phyloP scores from a whole-genome alignment of 2,329 filamentous ascomycete species.

The Xylariaceae sp. region DNA sequence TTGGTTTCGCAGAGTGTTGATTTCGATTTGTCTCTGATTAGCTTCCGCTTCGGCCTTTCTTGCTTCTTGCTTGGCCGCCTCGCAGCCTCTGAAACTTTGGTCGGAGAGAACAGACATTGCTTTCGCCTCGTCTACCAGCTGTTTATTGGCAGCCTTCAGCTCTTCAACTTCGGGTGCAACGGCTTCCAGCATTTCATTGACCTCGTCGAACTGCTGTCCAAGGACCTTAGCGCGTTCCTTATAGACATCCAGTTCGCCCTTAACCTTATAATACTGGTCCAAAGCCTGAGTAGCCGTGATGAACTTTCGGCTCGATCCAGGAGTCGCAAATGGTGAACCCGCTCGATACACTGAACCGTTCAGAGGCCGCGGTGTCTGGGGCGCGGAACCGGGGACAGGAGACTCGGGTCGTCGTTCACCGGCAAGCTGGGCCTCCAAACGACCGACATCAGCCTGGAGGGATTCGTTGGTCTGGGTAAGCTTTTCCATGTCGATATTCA shows the following conservation, averaged over 20 bases:
- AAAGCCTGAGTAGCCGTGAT: slow-evolving; percentile 60
- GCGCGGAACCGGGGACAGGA: slow-evolving; percentile 43
- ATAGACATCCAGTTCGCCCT: slow-evolving; percentile 70
- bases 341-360: slow-evolving; percentile 55
- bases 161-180: slow-evolving; percentile 88
- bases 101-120: slow-evolving; percentile 85
- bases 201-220: slow-evolving; percentile 73
- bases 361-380: slow-evolving; percentile 54
- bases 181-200: slow-evolving; percentile 78
- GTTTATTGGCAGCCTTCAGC: slow-evolving; percentile 73
- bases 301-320: slow-evolving; percentile 55
- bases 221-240: slow-evolving; percentile 72
- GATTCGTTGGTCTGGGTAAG: slow-evolving; percentile 47
- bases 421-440: slow-evolving; percentile 47
- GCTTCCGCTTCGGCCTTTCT: slow-evolving; percentile 76
- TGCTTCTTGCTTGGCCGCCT: slow-evolving; percentile 71
- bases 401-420: slow-evolving; percentile 37
- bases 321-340: slow-evolving; percentile 60
- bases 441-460: slow-evolving; percentile 52
- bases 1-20: slow-evolving; percentile 77
- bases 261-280: slow-evolving; percentile 62
- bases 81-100: slow-evolving; percentile 74
- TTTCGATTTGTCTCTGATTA: slow-evolving; percentile 60
- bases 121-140: slow-evolving; percentile 73
- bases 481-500: slow-evolving; percentile 43